A percentile compares a stretch with the other conserved stretches of the same genome.
Conservation (phyloP, 352 stramenopile species). For the Globisporangium spiculum region DNA sequence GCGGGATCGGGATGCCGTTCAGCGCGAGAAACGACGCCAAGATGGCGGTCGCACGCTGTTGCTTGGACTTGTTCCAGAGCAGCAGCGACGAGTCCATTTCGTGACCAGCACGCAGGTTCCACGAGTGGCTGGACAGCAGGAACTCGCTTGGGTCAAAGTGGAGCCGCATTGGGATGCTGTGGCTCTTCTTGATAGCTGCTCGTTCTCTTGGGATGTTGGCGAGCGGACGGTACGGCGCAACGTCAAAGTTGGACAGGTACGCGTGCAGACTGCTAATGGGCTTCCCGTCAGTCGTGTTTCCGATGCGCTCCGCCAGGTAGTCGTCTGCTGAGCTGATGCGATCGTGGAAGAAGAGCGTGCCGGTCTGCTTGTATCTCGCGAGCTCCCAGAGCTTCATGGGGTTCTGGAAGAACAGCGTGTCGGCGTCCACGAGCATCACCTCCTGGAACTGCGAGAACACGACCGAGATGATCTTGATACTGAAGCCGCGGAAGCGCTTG, state of each 20-base stretch:
- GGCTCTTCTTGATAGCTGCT: constrained; percentile 17
- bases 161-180: constrained; percentile 22
- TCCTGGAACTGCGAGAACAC: constrained; percentile 67
- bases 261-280: constrained; percentile 36
- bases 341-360: constrained; percentile 61
- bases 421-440: constrained; percentile 74
- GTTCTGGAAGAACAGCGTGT: constrained; percentile 62
- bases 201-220: constrained; percentile 26
- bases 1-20: constrained; percentile 33
- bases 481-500: constrained; percentile 48
- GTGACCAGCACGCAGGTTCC: constrained; percentile 60
- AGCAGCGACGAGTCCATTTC: constrained; percentile 78
- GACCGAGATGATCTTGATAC: constrained; percentile 63
- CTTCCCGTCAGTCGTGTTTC: constrained; percentile 9
- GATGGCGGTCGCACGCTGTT: constrained; percentile 67
- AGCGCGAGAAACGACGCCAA: constrained; percentile 50
- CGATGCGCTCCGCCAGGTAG: constrained; percentile 39
- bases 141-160: constrained; percentile 53
- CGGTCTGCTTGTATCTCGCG: constrained; percentile 45
- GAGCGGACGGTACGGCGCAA: constrained; percentile 36
- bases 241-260: constrained; percentile 58
- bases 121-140: constrained; percentile 53
- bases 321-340: constrained; percentile 36
- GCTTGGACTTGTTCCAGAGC: constrained; percentile 64
- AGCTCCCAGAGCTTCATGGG: constrained; percentile 54